Evolutionary conservation across 176 grass and related monocot genomes (phyloP), one percentile per base, ranked within the genome.

Genomic region (Olyra latifolia): DNA sequence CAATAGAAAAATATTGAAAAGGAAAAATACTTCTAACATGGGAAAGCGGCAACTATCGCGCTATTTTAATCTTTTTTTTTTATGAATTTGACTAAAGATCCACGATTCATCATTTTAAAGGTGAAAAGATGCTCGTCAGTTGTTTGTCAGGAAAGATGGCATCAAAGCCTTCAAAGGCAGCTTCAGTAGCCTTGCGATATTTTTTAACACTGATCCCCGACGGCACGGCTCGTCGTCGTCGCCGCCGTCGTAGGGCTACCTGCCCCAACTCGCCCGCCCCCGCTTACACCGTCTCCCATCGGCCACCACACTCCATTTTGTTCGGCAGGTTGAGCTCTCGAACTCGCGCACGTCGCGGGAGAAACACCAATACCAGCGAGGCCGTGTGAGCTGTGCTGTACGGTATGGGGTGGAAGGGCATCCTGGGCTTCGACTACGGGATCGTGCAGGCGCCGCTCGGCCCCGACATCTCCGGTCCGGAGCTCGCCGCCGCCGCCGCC

Each of bases 371-470:
- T 17, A 20, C 19, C 20, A 1, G 20, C 8, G 7, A 54, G 20
- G 52, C 52, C 87, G 72, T 16, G 55, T 1, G 59, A 50, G 22
- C 30, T 42, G 25, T 3, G 15, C 38, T 6, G 55, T 46, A 12
- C 20, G 54, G 23, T 8, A 93, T 90, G 93, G 80, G 90, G 59
- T 94, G 95, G 95, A 92, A 82, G 78, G 92, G 95, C 22, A 86
- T 95, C 76, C 86, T 98, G 28, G 95, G 90, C 2, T 98, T 95
- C 71, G 90, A 95, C 62, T 87, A 95, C 78, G 90, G 95, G 73
- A 55, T 98, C 70, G 90, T 98, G 74, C 95, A 98, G 80, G 95
- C 90, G 29, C 95, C 95, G 53, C 90, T 98, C 28, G 95, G 92
- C 14, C 95, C 95, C 58, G 95, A 98, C 77, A 94, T 98, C 80